These are phyloP conservation scores for Arxiozyma telluris DNA, from an alignment of 1,139 yeast genomes.

Conservation along the genomic window DNA sequence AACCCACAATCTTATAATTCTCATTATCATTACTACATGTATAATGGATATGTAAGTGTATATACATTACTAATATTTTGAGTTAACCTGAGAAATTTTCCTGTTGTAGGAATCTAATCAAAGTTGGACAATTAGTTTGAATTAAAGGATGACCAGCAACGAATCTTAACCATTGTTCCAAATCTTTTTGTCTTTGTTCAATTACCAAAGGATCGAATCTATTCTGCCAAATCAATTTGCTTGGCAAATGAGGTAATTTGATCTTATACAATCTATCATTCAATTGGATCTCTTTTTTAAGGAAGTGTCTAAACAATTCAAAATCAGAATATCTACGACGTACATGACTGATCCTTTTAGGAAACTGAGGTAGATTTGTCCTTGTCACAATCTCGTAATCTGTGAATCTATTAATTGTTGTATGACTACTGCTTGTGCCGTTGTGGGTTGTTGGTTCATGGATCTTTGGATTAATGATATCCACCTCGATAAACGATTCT, in stretches of 20 bases:
- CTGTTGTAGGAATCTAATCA: slow-evolving; percentile 81
- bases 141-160: slow-evolving; percentile 92
- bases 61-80: no score
- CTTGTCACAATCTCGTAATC: slow-evolving; percentile 88
- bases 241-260: slow-evolving; percentile 80
- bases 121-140: slow-evolving; percentile 79
- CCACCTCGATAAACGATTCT: slow-evolving; percentile 87
- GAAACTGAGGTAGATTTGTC: slow-evolving; percentile 81
- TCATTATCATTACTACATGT: neutral
- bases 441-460: slow-evolving; percentile 53
- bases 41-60: no score
- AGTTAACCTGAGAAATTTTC: slow-evolving; percentile 36
- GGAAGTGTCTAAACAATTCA: slow-evolving; percentile 59
- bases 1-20: neutral
- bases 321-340: slow-evolving; percentile 88
- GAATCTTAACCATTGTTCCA: slow-evolving; percentile 66
- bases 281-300: slow-evolving; percentile 44
- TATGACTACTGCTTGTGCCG: slow-evolving; percentile 23
- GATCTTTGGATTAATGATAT: slow-evolving; percentile 39
- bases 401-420: slow-evolving; percentile 46
- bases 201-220: slow-evolving; percentile 78
- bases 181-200: slow-evolving; percentile 73
- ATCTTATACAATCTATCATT: slow-evolving; percentile 39
- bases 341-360: slow-evolving; percentile 54
- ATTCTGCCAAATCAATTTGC: slow-evolving; percentile 59